phyloP scores from a whole-genome alignment of 2,329 filamentous ascomycete genomes.

The Fusarium foetens region DNA sequence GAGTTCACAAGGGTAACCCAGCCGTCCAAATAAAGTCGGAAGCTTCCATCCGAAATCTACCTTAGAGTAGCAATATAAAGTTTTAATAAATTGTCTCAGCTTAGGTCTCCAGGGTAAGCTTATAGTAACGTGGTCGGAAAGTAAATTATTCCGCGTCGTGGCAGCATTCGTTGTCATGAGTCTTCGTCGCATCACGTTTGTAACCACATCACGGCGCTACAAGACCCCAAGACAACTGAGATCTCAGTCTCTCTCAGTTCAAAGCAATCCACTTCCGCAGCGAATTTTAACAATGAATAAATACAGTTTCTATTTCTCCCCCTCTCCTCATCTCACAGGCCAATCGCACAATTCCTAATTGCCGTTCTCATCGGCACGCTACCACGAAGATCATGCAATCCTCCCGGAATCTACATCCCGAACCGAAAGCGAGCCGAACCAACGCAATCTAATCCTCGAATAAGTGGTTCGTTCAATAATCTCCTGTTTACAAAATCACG shows the following conservation, averaged over 20 bases:
- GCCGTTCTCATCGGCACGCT: neutral
- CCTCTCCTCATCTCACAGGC: neutral
- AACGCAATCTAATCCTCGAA: neutral
- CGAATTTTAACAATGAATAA: too few species aligned
- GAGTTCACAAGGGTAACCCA: neutral
- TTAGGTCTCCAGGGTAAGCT: neutral
- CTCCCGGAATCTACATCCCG: neutral
- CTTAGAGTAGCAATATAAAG: neutral
- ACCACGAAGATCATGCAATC: neutral
- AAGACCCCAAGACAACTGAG: neutral
- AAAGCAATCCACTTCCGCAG: neutral
- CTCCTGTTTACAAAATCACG: conserved; percentile 19
- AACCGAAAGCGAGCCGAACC: conserved; percentile 17
- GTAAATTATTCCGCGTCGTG: too few species aligned
- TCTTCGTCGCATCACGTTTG: neutral
- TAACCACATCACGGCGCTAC: neutral
- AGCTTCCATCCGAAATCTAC: neutral
- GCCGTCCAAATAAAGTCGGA: neutral
- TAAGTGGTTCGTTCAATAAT: conserved; percentile 2
- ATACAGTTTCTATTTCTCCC: neutral
- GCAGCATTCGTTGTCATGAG: neutral
- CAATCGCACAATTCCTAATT: neutral
- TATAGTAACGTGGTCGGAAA: neutral
- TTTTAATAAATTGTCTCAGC: neutral
- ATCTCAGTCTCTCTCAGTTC: neutral